Percentiles rank a stretch among this genome's conserved stretches.
Conservation (phyloP, 2,329 filamentous ascomycete species). For the Colletotrichum sansevieriae region DNA sequence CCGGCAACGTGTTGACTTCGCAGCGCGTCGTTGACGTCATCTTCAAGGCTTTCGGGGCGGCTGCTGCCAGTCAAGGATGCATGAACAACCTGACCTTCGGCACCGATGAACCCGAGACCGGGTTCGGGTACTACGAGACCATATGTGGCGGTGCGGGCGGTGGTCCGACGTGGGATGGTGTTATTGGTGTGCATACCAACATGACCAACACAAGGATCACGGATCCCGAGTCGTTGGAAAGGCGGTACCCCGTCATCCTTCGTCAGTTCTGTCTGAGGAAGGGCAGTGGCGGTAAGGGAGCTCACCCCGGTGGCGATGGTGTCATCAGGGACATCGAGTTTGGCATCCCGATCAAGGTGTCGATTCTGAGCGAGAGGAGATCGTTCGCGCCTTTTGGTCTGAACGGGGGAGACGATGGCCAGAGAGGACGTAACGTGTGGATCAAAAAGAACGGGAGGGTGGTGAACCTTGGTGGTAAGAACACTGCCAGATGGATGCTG, state of each 20-base stretch:
- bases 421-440: conserved; percentile 79
- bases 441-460: conserved; percentile 57
- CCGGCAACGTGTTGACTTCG: conserved; percentile 51
- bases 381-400: conserved; percentile 81
- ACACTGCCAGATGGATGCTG: conserved; percentile 70
- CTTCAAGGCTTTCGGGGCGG: conserved; percentile 80
- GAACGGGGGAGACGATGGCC: conserved; percentile 75
- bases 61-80: conserved; percentile 82
- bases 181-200: conserved; percentile 81
- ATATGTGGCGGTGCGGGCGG: conserved; percentile 84
- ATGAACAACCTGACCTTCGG: conserved; percentile 87
- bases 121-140: conserved; percentile 90
- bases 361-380: conserved; percentile 77
- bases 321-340: conserved; percentile 80
- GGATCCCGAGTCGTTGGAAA: conserved; percentile 83
- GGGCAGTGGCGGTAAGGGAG: conserved; percentile 73
- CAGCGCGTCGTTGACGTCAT: conserved; percentile 72
- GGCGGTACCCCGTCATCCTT: conserved; percentile 80
- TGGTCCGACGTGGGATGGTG: conserved; percentile 79
- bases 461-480: conserved; percentile 71
- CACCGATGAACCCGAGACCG: conserved; percentile 65
- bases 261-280: conserved; percentile 75
- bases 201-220: conserved; percentile 92
- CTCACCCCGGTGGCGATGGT: conserved; percentile 75
- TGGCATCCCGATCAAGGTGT: conserved; percentile 75